Base-by-base conservation (phyloP, 129 eudicot genomes). In the Flaveria sonorensis region DNA sequence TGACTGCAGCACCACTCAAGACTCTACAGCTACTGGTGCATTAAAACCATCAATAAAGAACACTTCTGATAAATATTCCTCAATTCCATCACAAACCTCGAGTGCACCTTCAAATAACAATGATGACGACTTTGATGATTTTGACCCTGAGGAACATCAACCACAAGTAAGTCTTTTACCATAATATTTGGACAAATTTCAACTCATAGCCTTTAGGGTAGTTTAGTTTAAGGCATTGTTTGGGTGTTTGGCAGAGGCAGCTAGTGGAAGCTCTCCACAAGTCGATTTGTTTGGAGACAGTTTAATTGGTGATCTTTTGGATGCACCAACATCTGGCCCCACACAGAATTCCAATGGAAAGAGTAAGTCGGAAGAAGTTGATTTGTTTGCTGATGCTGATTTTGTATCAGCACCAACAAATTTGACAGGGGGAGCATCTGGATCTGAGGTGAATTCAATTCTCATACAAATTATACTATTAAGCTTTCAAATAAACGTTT, bases 301-400 rank as follows among this genome's bases (percentile, higher is more conserved):
- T 86, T 81, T 87, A 51, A 60, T 89, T 69, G 93, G 91, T 62
- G 97, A 93, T 78, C 90, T 92, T 56, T 76, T 95, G 81, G 99
- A 89, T 84, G 87, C 69, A 56, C 91, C 99, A 55, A 61, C 83
- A 63, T 48, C 91, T 60, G 87, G 68, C 78, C 81, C 95, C 72
- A 63, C 89, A 36, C 82, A 82, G 71, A 82, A 50, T 52, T 60
- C 82, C 32, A 48, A 64, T 62, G 77, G 78, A 74, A 71, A 74
- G 70, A 86, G 74, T 70, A 79, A 83, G 78, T 42, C 93, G 48
- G 83, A 92, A 80, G 97, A 86, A 64, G 96, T 86, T 75, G 97
- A 95, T 84, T 86, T 95, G 85, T 95, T 95, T 79, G 99, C 99
- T 43, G 99, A 92, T 85, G 96, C 97, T 19, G 79, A 70, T 82